phyloP scores from a whole-genome alignment of 192 early-diverging fungal species.

The Coemansia sp. region DNA sequence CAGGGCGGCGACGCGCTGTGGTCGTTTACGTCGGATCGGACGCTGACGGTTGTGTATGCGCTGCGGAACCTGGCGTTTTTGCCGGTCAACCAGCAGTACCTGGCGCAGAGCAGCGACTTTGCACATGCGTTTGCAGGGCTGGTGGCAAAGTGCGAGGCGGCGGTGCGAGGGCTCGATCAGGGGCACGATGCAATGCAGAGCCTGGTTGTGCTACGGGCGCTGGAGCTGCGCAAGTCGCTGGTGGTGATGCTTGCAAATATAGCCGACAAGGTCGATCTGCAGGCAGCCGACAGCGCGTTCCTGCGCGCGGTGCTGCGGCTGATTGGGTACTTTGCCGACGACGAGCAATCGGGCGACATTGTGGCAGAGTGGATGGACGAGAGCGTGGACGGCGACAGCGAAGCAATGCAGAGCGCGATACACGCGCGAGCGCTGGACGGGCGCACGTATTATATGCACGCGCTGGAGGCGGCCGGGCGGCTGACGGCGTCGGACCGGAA shows the following conservation, averaged over 20 bases:
- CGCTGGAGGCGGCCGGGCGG: conserved; percentile 35
- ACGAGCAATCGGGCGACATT: conserved; percentile 25
- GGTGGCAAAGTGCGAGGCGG: conserved; percentile 17
- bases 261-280: conserved; percentile 30
- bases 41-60: conserved; percentile 37
- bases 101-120: conserved; percentile 40
- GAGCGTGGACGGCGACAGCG: conserved; percentile 3
- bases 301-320: conserved; percentile 22
- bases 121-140: conserved; percentile 16
- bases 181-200: neutral
- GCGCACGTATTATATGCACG: conserved; percentile 33
- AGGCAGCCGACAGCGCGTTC: conserved; percentile 5
- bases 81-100: conserved; percentile 41
- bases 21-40: conserved; percentile 49
- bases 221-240: conserved; percentile 44
- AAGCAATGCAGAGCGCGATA: neutral
- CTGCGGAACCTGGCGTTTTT: conserved; percentile 49
- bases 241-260: conserved; percentile 35
- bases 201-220: conserved; percentile 29
- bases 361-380: conserved; percentile 26
- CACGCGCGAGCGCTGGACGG: conserved; percentile 28
- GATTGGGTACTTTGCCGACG: conserved; percentile 44
- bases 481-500: conserved; percentile 27
- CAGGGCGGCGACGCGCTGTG: conserved; percentile 39
- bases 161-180: conserved; percentile 5